Conservation (phyloP, 805 yeast species). For the Vanderwaltozyma tropicalis region DNA sequence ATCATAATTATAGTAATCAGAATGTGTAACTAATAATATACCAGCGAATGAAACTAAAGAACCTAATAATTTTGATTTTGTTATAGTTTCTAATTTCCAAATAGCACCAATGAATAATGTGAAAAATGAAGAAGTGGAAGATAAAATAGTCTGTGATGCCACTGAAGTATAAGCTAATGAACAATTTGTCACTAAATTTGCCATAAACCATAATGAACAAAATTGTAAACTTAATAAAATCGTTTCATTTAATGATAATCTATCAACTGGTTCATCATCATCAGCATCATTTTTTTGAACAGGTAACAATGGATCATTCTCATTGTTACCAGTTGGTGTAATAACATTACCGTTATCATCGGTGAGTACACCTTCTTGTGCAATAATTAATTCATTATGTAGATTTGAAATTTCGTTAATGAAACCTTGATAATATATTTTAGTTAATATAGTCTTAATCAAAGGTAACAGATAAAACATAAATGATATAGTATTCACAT, state of each 20-base stretch:
- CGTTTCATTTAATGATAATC: constrained; percentile 46
- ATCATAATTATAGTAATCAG: constrained; percentile 35
- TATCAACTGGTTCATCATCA: background rate
- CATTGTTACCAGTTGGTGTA: background rate
- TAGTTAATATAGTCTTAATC: constrained; percentile 24
- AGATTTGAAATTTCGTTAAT: constrained; percentile 22
- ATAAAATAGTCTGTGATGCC: constrained; percentile 85
- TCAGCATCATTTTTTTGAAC: background rate
- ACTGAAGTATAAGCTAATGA: constrained; percentile 83
- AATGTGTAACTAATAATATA: constrained; percentile 64
- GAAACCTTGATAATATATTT: constrained; percentile 19
- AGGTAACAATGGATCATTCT: background rate
- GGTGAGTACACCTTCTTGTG: constrained; percentile 21
- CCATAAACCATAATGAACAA: constrained; percentile 79
- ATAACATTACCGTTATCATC: background rate
- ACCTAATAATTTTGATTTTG: constrained; percentile 54
- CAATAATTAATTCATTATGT: constrained; percentile 21
- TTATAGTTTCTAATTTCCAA: constrained; percentile 60
- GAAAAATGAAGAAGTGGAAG: constrained; percentile 89
- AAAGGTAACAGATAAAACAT: constrained; percentile 60
- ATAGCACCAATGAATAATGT: constrained; percentile 74
- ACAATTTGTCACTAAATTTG: constrained; percentile 83
- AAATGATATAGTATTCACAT: constrained; percentile 81
- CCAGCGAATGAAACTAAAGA: constrained; percentile 66
- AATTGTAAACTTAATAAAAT: constrained; percentile 67